Percentiles rank a stretch among this genome's conserved stretches.
These are phyloP conservation scores for Coniella lustricola DNA, from an alignment of 2,329 filamentous ascomycete genomes.

Conservation along the genomic window DNA sequence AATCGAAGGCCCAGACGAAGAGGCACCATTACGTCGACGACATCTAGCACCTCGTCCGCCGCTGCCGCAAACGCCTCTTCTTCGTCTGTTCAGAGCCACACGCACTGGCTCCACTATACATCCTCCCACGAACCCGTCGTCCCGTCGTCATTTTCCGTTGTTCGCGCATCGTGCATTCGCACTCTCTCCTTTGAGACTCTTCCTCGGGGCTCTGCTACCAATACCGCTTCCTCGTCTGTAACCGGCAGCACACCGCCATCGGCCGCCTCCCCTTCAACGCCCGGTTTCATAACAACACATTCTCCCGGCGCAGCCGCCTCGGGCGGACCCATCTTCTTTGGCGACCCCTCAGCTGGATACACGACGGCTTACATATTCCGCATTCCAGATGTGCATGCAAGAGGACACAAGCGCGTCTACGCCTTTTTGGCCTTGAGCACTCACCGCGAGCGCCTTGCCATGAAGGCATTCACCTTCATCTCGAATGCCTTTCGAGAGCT, in stretches of 20 bases:
- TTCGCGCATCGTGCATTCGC: conserved; percentile 59
- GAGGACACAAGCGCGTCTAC: conserved; percentile 62
- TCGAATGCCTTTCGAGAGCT: conserved; percentile 57
- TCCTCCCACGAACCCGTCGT: conserved; percentile 59
- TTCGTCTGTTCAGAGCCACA: conserved; percentile 38
- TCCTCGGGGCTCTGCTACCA: conserved; percentile 42
- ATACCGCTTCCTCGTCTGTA: conserved; percentile 25
- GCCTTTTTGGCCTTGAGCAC: conserved; percentile 60
- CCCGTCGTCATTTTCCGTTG: conserved; percentile 57
- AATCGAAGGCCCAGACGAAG: background rate
- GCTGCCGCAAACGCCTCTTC: conserved; percentile 1
- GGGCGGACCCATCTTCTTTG: conserved; percentile 63
- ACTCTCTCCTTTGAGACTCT: conserved; percentile 61
- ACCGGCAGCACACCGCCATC: conserved; percentile 19
- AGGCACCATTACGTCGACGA: conserved; percentile 34
- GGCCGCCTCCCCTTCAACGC: conserved; percentile 25
- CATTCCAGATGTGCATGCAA: conserved; percentile 59
- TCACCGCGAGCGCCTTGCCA: conserved; percentile 56
- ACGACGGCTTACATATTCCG: conserved; percentile 66
- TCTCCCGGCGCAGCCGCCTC: conserved; percentile 47
- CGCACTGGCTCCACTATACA: conserved; percentile 61
- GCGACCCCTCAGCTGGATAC: conserved; percentile 57
- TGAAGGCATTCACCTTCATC: conserved; percentile 59
- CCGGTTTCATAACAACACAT: conserved; percentile 47
- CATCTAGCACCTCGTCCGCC: conserved; percentile 38